Base-by-base conservation (phyloP, 768 basidiomycete species). In the Termitomyces sp. region DNA sequence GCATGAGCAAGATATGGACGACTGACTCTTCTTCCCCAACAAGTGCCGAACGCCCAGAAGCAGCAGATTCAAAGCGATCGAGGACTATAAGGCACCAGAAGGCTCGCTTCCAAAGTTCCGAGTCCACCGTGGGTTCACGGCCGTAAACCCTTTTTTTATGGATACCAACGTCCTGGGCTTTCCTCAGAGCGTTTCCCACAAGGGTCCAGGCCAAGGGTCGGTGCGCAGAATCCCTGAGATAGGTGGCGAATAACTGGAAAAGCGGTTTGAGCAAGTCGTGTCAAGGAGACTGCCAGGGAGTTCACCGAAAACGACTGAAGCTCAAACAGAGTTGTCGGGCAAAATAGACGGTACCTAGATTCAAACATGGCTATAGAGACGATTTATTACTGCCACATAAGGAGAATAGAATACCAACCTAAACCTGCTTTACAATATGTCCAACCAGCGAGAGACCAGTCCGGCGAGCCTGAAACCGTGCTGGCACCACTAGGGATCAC, bases 31-130 rank as follows among this genome's bases (percentile, higher is more conserved):
- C 87, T 65, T 87, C 84, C 28, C 77, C 77, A 37, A 81, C 66
- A 37, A 76, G 75, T 56, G 79, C 82, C 14, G 82, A 72, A 28
- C 87, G 73, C 15, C 87, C 87, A 40, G 85, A 67, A 28, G 68
- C 67, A 37, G 77, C 76, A 47, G 81, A 81, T 19, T 74, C 74
- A 35, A 83, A 66, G 40, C 85, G 80, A 60, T 89, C 87, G 51
- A 82, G 76, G 6, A 79, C 73, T 12, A 85, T 74, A 5, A 89
- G 75, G 59, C 76, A 80, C 88, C 87, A 91, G 65, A 91, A 90
- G 0, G 84, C 84, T 28, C 91, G 81, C 66, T 88, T 91, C 82
- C 86, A 90, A 15, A 88, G 73, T 60, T 92, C 89, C 38, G 83
- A 79, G 14, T 63, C 58, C 33, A 53, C 59, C 63, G 71, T 77